Evolutionary conservation across 2,329 filamentous ascomycete species (phyloP), one percentile per base, ranked within the genome.

Genomic region (Exophiala bonariae): DNA sequence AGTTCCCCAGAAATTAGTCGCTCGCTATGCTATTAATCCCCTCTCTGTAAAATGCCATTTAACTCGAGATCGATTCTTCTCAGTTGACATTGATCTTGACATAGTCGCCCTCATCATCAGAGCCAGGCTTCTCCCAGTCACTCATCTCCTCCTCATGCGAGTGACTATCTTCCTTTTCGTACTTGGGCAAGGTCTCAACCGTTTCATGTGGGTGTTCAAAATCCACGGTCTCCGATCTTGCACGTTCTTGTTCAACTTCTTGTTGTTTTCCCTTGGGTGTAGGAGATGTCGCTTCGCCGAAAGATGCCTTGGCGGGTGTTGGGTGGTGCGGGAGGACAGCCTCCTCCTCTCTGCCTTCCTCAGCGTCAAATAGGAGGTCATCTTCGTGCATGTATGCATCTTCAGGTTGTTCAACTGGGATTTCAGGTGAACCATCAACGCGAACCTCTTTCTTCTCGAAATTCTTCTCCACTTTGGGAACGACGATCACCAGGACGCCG

Each of bases 401-500:
- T 76, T 74, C 49, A 19, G 47, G 47, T 42, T 50, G 14, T 38
- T 51, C 23, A 23, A 23, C n/a, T 5, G 38, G 46, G 30, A 23
- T 26, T 11, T 30, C 51, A 16, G 54, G 43, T n/a, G 55, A 52
- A 3, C 41, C 39, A 18, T 47, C 47, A 43, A 61, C 56, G 16
- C 43, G 50, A 26, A 57, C 81, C 85, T 73, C 81, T 82, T 56
- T 50, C 46, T 55, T 54, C 10, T 57, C 30, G 13, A 56, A 49
- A 2, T 81, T 81, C 66, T 75, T 80, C 62, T 86, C 81, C 6
- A 80, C 61, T 73, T 89, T 91, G 6, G 87, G 87, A 2, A 95
- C 80, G n/a, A 80, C 82, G n/a, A 95, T 76, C 28, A 84, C 73
- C 57, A 95, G 66, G 1, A 95, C 72, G 4, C 89, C 89, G 62